Base-by-base conservation (phyloP, 257 asterid species). In the Eucommia ulmoides region DNA sequence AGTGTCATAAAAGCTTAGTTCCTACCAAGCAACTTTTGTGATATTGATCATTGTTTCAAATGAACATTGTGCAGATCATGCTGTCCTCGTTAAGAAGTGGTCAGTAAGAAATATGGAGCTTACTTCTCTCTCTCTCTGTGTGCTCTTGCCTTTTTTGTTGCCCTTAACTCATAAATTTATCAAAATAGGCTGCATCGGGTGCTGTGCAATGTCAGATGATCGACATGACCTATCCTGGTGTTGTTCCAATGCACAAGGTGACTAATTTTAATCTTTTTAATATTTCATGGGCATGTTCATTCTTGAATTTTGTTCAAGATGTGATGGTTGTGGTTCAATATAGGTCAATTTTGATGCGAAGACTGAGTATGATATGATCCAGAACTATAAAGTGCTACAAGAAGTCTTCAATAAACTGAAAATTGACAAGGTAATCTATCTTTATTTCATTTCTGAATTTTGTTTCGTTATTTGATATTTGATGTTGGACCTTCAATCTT, bases 211-310 rank as follows among this genome's bases (percentile, higher is more conserved):
- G 97, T 51, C 97, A 88, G 76, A 71, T 88, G 93, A 81, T 88
- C 75, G 97, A 88, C 71, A 79, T 79, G 88, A 75, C 89, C 53
- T 68, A 73, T 62, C 91, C 94, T 22, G 97, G 94, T 54, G 73
- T 77, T 46, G 97, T 88, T 75, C 97, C 97, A 2, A 88, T 88
- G 87, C 97, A 88, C 74, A 88, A 83, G 84, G 97, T 85, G 60
- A 56, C 53, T 10, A 16, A 24, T 41, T 22, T 20, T 19, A 7
- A 49, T 38, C 6, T 67, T 51, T 11, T 1, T 19, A 14, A 22
- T 24, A 52, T 19, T 9, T 8, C 14, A 2, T 53, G 18, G 35
- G 35, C 45, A 42, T 24, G 20, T 19, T 23, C 33, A 24, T 50
- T 41, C 49, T 14, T 33, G 54, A 38, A 19, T 20, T 29, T 56